Evolutionary conservation across 108 stramenopile species (phyloP).

Genomic region (Stephanodiscus minutulus): DNA sequence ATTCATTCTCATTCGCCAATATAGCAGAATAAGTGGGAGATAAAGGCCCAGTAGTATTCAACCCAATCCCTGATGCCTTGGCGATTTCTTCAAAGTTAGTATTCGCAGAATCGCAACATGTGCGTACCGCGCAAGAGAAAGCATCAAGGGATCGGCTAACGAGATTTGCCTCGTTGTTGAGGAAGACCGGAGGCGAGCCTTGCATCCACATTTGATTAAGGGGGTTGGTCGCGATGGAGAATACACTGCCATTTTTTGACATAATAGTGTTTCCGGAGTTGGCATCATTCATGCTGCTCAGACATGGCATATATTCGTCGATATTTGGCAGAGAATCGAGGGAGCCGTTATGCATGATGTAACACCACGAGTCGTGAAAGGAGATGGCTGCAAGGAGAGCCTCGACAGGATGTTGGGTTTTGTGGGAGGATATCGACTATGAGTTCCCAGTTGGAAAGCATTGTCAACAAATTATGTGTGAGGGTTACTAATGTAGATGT

Average conservation of each 20-base stretch:
- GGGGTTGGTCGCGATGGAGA: conserved; percentile 63
- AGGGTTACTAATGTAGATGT: no score
- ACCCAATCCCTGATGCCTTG: conserved; percentile 34
- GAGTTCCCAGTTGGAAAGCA: no score
- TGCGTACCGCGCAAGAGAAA: conserved; percentile 81
- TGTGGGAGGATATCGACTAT: not conserved
- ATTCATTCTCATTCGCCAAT: conserved; percentile 77
- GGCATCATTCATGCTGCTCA: conserved; percentile 15
- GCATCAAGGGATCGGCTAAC: conserved; percentile 78
- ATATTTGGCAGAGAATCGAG: conserved; percentile 75
- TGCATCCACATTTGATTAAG: conserved; percentile 89
- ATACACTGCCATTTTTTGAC: conserved; percentile 45
- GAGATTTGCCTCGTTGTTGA: conserved; percentile 84
- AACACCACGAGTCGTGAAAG: conserved; percentile 82
- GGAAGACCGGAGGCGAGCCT: conserved; percentile 83
- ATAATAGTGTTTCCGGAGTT: not conserved
- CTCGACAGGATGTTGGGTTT: conserved; percentile 32
- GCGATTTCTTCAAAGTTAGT: conserved; percentile 68
- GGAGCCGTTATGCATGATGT: conserved; percentile 86
- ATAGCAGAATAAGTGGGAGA: conserved; percentile 68
- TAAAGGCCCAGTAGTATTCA: no score
- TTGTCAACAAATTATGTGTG: no score
- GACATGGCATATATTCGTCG: conserved; percentile 66
- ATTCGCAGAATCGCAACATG: conserved; percentile 88
- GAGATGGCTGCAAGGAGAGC: conserved; percentile 74